Evolutionary conservation across 108 stramenopile genomes (phyloP), one percentile per base, ranked within the genome.

Genomic region (Epithemia pelagica): DNA sequence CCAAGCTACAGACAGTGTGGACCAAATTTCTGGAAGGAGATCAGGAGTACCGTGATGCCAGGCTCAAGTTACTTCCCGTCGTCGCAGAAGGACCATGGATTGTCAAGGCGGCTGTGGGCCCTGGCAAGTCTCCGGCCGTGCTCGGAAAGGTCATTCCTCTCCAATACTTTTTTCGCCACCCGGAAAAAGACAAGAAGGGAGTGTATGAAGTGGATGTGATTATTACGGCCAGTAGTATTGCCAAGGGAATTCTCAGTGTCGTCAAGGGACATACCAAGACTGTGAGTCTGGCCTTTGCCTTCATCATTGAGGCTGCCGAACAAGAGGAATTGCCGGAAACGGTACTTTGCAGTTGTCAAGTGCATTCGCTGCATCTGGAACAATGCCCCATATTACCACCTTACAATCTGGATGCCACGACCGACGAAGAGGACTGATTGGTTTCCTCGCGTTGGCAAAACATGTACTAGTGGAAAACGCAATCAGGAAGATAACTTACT

Each of bases 11-110:
- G 1, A 67, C 60, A 22, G 86, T 89, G 18, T 95, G 94, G 91
- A 65, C 61, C 5, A 81, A 81, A 23, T 95, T 95, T 70, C 52
- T 89, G 22, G 65, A 81, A 31, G 91, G 91, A 22, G 89, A 93
- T 60, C 90, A 95, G 65, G 79, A 82, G 69, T 88, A 90, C 60
- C 86, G 95, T 5, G 95, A 93, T 74, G 82, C 87, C 29, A 81
- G 89, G 53, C 69, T 95, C 51, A 95, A 95, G 70, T 62, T 95
- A 29, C 72, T 95, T 2, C 91, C 95, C 0, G 84, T 93, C 26
- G 89, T 93, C 28, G 80, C 91, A 22, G 91, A 95, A 54, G 95
- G 95, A 3, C 90, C 90, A 31, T 95, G 95, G 95, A 91, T 95
- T 73, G 91, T 92, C 27, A 76, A 82, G 63, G 86, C 85, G 52